phyloP scores from a whole-genome alignment of 768 basidiomycete genomes.

The Podaxis sp. region DNA sequence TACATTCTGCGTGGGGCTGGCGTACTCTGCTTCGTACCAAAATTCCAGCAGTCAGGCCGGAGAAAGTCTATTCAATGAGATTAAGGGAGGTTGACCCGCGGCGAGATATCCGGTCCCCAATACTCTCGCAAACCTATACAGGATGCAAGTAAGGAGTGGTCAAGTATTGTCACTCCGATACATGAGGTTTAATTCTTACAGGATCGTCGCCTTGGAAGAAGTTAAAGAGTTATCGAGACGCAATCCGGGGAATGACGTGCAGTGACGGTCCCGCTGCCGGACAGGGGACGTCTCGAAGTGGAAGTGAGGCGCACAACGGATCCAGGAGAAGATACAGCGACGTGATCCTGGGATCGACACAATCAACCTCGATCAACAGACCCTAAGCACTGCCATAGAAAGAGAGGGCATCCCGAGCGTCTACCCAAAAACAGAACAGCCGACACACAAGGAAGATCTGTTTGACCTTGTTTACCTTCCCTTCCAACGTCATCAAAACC shows the following conservation, averaged over 20 bases:
- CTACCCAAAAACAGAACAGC: slow-evolving; percentile 24
- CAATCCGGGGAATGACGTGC: not conserved
- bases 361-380: slow-evolving; percentile 1
- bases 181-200: not conserved
- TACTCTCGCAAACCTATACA: not conserved
- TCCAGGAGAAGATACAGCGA: slow-evolving; percentile 12
- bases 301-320: not conserved
- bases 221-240: not conserved
- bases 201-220: not conserved
- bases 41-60: not conserved
- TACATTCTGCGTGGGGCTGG: not conserved
- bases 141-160: not conserved
- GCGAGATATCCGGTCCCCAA: not conserved
- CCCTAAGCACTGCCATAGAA: slow-evolving; percentile 28
- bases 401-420: slow-evolving; percentile 22
- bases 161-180: not conserved
- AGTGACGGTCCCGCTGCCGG: not conserved
- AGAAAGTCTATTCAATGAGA: slow-evolving; percentile 2
- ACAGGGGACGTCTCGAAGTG: not conserved
- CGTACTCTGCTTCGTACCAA: not conserved
- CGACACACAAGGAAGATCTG: slow-evolving; percentile 20
- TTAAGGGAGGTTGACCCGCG: not conserved
- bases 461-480: slow-evolving; percentile 13
- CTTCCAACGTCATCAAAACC: slow-evolving; percentile 13
- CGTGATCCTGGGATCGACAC: slow-evolving; percentile 2